A percentile compares a stretch with the other conserved stretches of the same genome.
phyloP scores from a whole-genome alignment of 164 flowering plant genomes.

The Kalanchoe fedtschenkoi region DNA sequence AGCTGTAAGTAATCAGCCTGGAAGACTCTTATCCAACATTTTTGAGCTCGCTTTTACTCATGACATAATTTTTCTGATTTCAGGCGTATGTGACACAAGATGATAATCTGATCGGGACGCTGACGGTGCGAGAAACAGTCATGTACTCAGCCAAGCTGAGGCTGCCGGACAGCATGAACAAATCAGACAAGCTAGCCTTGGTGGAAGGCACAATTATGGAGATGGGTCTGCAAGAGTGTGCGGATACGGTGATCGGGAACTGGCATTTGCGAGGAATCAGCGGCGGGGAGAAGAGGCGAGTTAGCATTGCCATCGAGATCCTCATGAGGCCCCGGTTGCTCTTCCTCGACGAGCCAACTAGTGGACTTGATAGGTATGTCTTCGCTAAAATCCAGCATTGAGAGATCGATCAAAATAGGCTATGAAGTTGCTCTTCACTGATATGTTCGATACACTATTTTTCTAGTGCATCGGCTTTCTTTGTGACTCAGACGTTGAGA shows the following conservation, averaged over 20 bases:
- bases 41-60: no score
- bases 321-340: conserved; percentile 85
- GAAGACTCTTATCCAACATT: neutral
- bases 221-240: conserved; percentile 94
- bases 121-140: conserved; percentile 84
- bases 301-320: conserved; percentile 89
- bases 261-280: conserved; percentile 94
- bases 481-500: conserved; percentile 81
- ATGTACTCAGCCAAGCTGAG: conserved; percentile 72
- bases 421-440: neutral
- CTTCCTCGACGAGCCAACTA: conserved; percentile 94
- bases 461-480: conserved; percentile 89
- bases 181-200: conserved; percentile 64
- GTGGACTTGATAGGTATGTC: conserved; percentile 88
- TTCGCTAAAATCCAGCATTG: neutral
- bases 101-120: conserved; percentile 76
- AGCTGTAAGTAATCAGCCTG: conserved; percentile 43
- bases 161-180: conserved; percentile 68
- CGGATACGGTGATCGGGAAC: conserved; percentile 80
- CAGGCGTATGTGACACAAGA: conserved; percentile 98
- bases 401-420: neutral
- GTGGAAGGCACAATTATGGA: conserved; percentile 76
- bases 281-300: conserved; percentile 88
- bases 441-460: neutral
- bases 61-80: neutral